Evolutionary conservation across 2,329 filamentous ascomycete species (phyloP).

Genomic region (Fusarium udum): DNA sequence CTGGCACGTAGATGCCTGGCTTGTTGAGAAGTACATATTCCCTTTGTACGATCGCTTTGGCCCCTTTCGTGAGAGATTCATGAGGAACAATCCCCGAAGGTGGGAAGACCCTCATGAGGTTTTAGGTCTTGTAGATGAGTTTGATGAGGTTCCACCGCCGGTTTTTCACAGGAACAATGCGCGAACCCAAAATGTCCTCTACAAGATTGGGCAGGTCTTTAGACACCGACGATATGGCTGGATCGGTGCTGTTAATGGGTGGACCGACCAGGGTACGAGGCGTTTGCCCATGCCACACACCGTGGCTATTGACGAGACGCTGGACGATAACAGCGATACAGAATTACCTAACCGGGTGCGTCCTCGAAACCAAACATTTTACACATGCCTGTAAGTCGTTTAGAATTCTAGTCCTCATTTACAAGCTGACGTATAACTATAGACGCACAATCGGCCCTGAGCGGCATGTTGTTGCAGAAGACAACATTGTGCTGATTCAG

Average conservation of each 20-base stretch:
- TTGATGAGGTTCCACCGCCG: constrained; percentile 55
- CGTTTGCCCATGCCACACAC: constrained; percentile 42
- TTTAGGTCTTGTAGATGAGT: constrained; percentile 51
- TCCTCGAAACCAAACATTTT: constrained; percentile 68
- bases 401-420: not conserved
- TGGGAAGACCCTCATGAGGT: constrained; percentile 46
- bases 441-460: constrained; percentile 49
- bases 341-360: constrained; percentile 42
- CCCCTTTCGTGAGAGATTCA: constrained; percentile 42
- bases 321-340: constrained; percentile 42
- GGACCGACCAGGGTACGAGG: constrained; percentile 66
- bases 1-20: constrained; percentile 72
- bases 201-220: constrained; percentile 84
- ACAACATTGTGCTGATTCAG: constrained; percentile 76
- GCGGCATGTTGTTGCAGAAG: constrained; percentile 63
- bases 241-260: constrained; percentile 86
- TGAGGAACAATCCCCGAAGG: constrained; percentile 40
- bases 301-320: constrained; percentile 41
- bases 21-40: constrained; percentile 72
- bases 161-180: constrained; percentile 45
- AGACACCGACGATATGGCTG: constrained; percentile 83
- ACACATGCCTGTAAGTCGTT: constrained; percentile 78
- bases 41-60: constrained; percentile 66
- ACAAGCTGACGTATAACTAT: constrained; percentile 9
- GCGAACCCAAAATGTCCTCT: constrained; percentile 50